Evolutionary conservation across 768 basidiomycete species (phyloP), one percentile per base, ranked within the genome.

Genomic region (Macrolepiota albuminosa): DNA sequence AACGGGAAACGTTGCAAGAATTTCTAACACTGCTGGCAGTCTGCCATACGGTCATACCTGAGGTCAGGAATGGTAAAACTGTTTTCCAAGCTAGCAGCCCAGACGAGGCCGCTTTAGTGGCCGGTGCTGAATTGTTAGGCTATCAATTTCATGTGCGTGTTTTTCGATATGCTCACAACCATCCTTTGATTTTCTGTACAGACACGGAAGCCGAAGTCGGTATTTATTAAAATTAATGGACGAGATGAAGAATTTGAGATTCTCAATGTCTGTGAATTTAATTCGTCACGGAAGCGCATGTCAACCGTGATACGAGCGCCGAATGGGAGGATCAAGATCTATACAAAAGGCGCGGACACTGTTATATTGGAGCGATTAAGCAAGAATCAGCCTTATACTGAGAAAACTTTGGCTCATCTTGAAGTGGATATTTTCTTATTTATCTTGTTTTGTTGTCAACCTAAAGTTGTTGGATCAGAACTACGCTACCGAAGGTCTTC

Each of bases 21-120:
- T 89, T 94, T 60, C 71, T 98, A 67, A 85, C 88, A 0, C 78
- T 98, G 24, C 79, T 98, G 53, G 89, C 96, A 2, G 95, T 98
- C 37, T 99, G 97, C 65, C 97, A 99, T 69, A 98, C 97, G 0
- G 97, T 99, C 65, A 98, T 98, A 67, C 97, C 97, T 2, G 97
- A 98, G 74, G 74, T 87, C 56, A 86, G 82, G 66, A 85, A 92
- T 60, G 95, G 84, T n/a, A 96, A 95, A 79, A 89, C 91, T 63
- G 78, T 88, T 10, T 99, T 88, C 68, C 97, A 99, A 71, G 97
- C 97, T 2, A 95, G 93, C 63, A 96, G 94, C 77, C 97, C 97
- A 0, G 97, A 98, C 68, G 96, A 99, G 72, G 97, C 95, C 0
- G 97, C 97, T 2, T 76, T 99, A 45, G 97, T 99, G 0, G 84